Percentiles rank a stretch among this genome's conserved stretches.
These are phyloP conservation scores for Fagus crenata DNA, from an alignment of 306 rosid species.

Conservation along the genomic window DNA sequence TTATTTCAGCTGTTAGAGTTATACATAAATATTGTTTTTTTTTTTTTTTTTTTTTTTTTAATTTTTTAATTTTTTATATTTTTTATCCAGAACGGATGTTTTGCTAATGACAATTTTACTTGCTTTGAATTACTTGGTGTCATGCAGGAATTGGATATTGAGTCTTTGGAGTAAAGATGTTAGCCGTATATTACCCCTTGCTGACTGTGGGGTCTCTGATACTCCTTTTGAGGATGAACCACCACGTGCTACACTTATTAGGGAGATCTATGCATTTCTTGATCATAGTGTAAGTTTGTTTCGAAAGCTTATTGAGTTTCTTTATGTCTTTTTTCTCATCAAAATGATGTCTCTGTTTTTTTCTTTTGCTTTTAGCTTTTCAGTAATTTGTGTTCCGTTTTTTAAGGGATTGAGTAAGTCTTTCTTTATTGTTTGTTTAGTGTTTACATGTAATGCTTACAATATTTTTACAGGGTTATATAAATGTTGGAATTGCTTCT, in stretches of 20 bases:
- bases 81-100: not conserved
- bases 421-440: slow-evolving; percentile 12
- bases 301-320: slow-evolving; percentile 11
- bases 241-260: slow-evolving; percentile 59
- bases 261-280: slow-evolving; percentile 89
- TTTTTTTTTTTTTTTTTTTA: too few relatives aligned
- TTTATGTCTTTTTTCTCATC: slow-evolving; percentile 17
- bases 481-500: slow-evolving; percentile 90
- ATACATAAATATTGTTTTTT: not conserved
- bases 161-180: slow-evolving; percentile 89
- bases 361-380: not conserved
- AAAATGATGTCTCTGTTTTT: slow-evolving; percentile 5
- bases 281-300: slow-evolving; percentile 85
- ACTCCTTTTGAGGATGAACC: slow-evolving; percentile 50
- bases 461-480: slow-evolving; percentile 79
- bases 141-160: slow-evolving; percentile 85
- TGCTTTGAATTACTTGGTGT: slow-evolving; percentile 21
- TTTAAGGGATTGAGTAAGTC: not conserved
- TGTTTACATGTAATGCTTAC: slow-evolving; percentile 18
- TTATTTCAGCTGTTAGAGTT: not conserved
- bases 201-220: slow-evolving; percentile 82
- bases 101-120: slow-evolving; percentile 22
- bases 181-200: slow-evolving; percentile 83
- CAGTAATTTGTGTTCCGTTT: slow-evolving; percentile 13
- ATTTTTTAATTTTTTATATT: not conserved